These are phyloP conservation scores for Kodamaea fukazawae DNA, from an alignment of 805 yeast genomes.

Conservation along the genomic window DNA sequence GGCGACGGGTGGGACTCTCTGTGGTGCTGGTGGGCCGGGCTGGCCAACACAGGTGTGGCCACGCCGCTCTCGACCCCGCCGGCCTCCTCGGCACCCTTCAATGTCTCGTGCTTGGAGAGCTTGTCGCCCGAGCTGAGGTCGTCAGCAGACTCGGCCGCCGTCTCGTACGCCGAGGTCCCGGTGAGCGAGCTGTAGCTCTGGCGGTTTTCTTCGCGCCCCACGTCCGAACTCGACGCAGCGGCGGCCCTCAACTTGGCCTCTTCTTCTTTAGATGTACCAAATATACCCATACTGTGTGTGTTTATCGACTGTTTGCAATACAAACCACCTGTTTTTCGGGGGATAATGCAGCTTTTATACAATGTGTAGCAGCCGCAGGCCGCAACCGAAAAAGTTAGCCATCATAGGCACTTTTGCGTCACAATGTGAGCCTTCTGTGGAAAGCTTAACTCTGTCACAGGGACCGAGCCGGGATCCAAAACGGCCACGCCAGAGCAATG, in stretches of 20 bases:
- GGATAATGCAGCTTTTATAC: not conserved
- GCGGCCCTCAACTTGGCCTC: slow-evolving; percentile 29
- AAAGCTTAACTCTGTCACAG: too few species aligned
- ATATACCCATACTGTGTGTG: slow-evolving; percentile 26
- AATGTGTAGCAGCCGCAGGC: not conserved
- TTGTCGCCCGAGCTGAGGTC: not conserved
- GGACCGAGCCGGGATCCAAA: too few species aligned
- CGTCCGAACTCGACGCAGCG: slow-evolving; percentile 11
- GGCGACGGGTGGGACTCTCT: not conserved
- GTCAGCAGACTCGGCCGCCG: slow-evolving; percentile 27
- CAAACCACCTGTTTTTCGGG: not conserved
- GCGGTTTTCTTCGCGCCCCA: slow-evolving; percentile 9
- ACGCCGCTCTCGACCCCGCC: not conserved
- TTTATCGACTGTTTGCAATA: not conserved
- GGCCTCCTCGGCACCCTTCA: slow-evolving; percentile 2
- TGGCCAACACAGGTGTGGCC: not conserved
- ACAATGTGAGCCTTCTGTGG: too few species aligned
- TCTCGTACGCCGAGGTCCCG: slow-evolving; percentile 31
- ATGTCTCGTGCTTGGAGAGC: not conserved
- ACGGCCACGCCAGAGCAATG: too few species aligned
- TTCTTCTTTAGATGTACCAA: slow-evolving; percentile 33
- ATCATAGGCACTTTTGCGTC: not conserved
- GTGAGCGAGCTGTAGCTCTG: slow-evolving; percentile 19
- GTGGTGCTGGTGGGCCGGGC: not conserved
- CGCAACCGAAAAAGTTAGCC: too few species aligned